Percentiles rank a stretch among this genome's conserved stretches.
These are phyloP conservation scores for Komagataea norvegica DNA, from an alignment of 1,139 yeast genomes.

Conservation along the genomic window DNA sequence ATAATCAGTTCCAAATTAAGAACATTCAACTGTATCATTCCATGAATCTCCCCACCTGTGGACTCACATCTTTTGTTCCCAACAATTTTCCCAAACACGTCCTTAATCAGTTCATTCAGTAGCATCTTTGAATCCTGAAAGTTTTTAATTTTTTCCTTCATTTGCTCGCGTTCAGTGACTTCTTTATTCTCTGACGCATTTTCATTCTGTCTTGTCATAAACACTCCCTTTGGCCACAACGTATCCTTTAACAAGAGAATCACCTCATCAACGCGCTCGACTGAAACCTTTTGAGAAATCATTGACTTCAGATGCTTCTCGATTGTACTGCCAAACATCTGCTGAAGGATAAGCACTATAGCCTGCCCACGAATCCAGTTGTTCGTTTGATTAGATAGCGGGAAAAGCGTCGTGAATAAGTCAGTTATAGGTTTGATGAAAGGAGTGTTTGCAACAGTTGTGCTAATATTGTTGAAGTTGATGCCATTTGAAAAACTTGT, in stretches of 20 bases:
- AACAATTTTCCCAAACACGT: slow-evolving; percentile 68
- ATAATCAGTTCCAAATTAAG: slow-evolving; percentile 63
- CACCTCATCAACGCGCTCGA: slow-evolving; percentile 45
- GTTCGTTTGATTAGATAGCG: slow-evolving; percentile 52
- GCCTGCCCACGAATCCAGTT: slow-evolving; percentile 87
- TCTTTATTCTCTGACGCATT: no score
- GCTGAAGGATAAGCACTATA: slow-evolving; percentile 74
- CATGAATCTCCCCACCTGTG: slow-evolving; percentile 59
- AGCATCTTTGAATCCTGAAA: slow-evolving; percentile 56
- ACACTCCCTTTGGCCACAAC: slow-evolving; percentile 66
- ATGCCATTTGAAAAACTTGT: no score
- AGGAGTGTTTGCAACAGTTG: slow-evolving; percentile 26
- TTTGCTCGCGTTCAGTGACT: slow-evolving; percentile 8
- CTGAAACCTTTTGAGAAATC: slow-evolving; percentile 42
- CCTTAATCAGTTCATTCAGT: slow-evolving; percentile 54
- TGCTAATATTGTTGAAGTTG: neutral
- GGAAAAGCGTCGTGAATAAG: slow-evolving; percentile 63
- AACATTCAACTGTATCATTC: slow-evolving; percentile 68
- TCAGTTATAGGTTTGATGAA: slow-evolving; percentile 85
- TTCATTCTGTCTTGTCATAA: slow-evolving; percentile 33
- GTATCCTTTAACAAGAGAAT: slow-evolving; percentile 40
- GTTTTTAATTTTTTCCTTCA: slow-evolving; percentile 48
- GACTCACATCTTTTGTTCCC: slow-evolving; percentile 61
- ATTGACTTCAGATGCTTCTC: slow-evolving; percentile 63
- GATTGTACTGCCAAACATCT: slow-evolving; percentile 81